Evolutionary conservation across 2,329 filamentous ascomycete species (phyloP), one percentile per base, ranked within the genome.

Genomic region (Fusarium goolgardi): DNA sequence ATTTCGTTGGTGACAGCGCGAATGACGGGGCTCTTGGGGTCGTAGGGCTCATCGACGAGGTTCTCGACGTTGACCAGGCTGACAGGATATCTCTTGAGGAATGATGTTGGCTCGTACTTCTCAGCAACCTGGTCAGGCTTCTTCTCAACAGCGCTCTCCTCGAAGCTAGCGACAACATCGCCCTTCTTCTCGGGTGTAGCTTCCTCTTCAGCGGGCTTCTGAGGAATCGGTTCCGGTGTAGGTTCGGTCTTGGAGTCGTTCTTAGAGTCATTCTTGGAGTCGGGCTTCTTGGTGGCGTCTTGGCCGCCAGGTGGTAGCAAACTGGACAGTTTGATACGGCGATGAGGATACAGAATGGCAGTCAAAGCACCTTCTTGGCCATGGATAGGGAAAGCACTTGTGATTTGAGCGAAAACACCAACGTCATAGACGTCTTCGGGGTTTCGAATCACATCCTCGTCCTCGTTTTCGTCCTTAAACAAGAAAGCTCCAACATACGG

Each of bases 31-130:
- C 91, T 96, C 80, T 95, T 96, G 75, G 93, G 91, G 78, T 98
- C 96, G 77, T 92, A 92, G 0, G 94, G 90, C 75, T 97, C 91
- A 74, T 99, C 96, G 1, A 85, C 84, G 55, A 99, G 84, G 73
- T 99, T 99, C 65, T 98, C 94, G 39, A 98, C 94, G 72, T 97
- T 96, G 71, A 97, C 96, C 53, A 99, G 85, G 77, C 93, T 97
- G 75, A 99, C 94, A 9, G 93, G 90, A 77, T 94, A 97, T 78
- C 94, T 94, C 75, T 91, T 91, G 51, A 99, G 82, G 83, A 98
- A 98, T 1, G 94, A 91, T 0, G 94, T 97, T 13, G 94, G 93
- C 75, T 97, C 94, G 76, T 95, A 95, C 69, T 88, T 84, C 62
- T 86, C 83, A 11, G 82, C 71, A 18, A 79, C 70, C 41, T 81